phyloP scores from a whole-genome alignment of 805 yeast species.

The Lachancea kluyveri region DNA sequence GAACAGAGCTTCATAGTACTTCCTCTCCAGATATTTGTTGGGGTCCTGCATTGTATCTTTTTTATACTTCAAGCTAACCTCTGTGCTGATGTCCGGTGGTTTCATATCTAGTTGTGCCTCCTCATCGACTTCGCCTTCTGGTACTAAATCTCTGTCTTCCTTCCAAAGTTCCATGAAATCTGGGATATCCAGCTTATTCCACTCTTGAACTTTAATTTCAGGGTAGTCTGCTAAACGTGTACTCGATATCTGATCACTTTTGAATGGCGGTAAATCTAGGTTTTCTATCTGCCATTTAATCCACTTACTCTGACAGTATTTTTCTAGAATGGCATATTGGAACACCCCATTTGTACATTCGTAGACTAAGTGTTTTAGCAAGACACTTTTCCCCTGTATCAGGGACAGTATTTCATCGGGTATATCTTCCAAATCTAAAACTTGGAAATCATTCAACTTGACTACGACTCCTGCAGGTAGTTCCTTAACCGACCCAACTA shows the following conservation, averaged over 20 bases:
- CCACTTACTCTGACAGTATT: too few relatives aligned
- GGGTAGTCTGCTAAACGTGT: background rate
- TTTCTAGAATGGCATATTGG: too few relatives aligned
- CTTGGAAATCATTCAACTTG: too few relatives aligned
- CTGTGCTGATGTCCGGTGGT: constrained; percentile 1
- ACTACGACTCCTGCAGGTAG: too few relatives aligned
- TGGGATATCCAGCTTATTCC: constrained; percentile 3
- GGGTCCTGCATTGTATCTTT: constrained; percentile 12
- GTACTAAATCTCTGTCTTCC: constrained; percentile 3
- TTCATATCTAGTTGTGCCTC: constrained; percentile 4
- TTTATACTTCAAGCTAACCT: background rate
- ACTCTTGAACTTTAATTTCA: constrained; percentile 1
- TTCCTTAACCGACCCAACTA: too few relatives aligned
- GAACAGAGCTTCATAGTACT: constrained; percentile 34
- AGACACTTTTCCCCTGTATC: too few relatives aligned
- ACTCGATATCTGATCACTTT: background rate
- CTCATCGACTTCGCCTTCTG: constrained; percentile 3
- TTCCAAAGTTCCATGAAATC: constrained; percentile 6
- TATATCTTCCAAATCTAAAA: too few relatives aligned
- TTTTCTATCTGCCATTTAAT: too few relatives aligned
- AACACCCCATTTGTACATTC: too few relatives aligned
- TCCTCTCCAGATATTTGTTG: constrained; percentile 20
- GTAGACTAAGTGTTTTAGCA: too few relatives aligned
- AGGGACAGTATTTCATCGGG: too few relatives aligned
- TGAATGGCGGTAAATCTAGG: background rate